Evolutionary conservation across 176 grass and related monocot genomes (phyloP).

Genomic region (Elymus sibiricus): DNA sequence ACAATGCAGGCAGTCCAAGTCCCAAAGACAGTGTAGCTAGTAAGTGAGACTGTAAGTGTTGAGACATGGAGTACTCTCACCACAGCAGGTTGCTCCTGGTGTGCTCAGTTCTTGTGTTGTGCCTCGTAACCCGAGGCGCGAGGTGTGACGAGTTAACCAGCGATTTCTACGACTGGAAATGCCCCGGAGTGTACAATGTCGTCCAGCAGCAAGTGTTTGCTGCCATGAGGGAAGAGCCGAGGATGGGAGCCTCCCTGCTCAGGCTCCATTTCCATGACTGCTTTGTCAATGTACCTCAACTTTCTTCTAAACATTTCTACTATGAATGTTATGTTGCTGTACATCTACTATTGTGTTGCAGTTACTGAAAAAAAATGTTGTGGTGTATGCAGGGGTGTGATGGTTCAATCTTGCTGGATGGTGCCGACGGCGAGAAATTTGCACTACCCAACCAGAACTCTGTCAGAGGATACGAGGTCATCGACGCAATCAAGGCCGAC

Average conservation of each 20-base stretch:
- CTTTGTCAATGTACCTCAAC: slow-evolving; percentile 61
- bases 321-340: not conserved
- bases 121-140: slow-evolving; percentile 11
- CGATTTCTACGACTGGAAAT: slow-evolving; percentile 40
- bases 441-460: slow-evolving; percentile 50
- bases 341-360: not conserved
- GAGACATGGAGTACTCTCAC: slow-evolving; percentile 28
- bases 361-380: not conserved
- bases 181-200: slow-evolving; percentile 44
- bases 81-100: slow-evolving; percentile 24
- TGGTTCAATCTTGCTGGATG: slow-evolving; percentile 69
- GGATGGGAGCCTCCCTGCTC: slow-evolving; percentile 77
- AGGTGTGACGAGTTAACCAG: slow-evolving; percentile 39
- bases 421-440: slow-evolving; percentile 40
- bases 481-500: slow-evolving; percentile 64
- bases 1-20: slow-evolving; percentile 15
- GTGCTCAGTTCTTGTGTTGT: slow-evolving; percentile 31
- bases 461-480: slow-evolving; percentile 63
- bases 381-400: slow-evolving; percentile 58
- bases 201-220: slow-evolving; percentile 42
- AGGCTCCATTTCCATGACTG: slow-evolving; percentile 92
- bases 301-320: not conserved
- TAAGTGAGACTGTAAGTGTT: not conserved
- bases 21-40: not conserved
- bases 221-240: slow-evolving; percentile 51